These are phyloP conservation scores for Teunomyces panamensis DNA, from an alignment of 805 yeast genomes.

Conservation along the genomic window DNA sequence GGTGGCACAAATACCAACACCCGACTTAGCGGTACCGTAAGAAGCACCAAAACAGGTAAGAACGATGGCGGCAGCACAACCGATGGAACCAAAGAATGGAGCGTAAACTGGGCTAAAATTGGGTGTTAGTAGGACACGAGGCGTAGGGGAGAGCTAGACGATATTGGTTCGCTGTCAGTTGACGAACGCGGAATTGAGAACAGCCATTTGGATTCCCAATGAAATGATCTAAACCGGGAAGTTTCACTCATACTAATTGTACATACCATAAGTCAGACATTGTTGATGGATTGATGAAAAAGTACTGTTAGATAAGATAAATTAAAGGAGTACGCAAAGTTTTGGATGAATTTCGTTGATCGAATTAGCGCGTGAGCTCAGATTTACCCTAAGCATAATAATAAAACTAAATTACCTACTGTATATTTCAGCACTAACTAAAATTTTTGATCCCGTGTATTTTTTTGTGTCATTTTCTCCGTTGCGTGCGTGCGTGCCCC, in stretches of 20 bases:
- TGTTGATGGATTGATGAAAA: conserved; percentile 16
- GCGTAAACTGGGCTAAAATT: conserved; percentile 29
- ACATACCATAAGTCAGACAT: conserved; percentile 81
- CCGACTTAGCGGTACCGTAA: conserved; percentile 98
- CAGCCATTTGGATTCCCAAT: neutral
- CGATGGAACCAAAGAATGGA: conserved; percentile 98
- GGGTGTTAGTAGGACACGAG: conserved; percentile 16
- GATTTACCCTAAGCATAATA: neutral
- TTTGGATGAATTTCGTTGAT: conserved; percentile 3
- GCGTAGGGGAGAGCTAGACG: neutral
- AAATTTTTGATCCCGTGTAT: neutral
- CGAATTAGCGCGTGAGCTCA: neutral
- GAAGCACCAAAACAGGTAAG: conserved; percentile 99
- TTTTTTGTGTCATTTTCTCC: neutral
- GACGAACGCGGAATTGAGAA: neutral
- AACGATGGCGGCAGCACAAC: conserved; percentile 98
- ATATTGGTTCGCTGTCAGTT: too few species aligned
- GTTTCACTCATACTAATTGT: neutral
- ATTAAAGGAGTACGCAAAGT: conserved; percentile 3
- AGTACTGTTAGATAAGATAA: conserved; percentile 4
- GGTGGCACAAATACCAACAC: conserved; percentile 99
- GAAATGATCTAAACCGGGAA: neutral
- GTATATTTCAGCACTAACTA: neutral
- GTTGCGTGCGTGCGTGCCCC: neutral
- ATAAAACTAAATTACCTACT: neutral